Base-by-base conservation (phyloP, 2,329 filamentous ascomycete species). In the Ophiostoma piceae region DNA sequence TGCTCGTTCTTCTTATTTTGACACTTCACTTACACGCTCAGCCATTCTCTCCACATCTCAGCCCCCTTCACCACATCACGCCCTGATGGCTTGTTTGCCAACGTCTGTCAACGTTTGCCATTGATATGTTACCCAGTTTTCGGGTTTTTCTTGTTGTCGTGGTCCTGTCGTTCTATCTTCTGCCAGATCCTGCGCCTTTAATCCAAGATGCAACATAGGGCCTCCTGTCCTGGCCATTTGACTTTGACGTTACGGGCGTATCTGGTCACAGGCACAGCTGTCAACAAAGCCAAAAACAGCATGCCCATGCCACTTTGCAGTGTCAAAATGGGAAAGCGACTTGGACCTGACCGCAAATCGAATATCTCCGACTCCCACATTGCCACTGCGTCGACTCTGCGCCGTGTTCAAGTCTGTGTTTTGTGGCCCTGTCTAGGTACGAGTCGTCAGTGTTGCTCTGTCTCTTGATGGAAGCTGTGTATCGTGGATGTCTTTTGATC, bases 371-470 rank as follows among this genome's bases (percentile, higher is more conserved):
- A 62, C 57, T 19, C 12, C 26, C 32, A 19, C 6, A 62, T 14
- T 16, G 57, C 14, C 3, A 62, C 57, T 32, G 14, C 26, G n/a
- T 62, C 11, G 57, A 26, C 26, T 16, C 32, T 62, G 12, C 57
- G 57, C 26, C 57, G 57, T 62, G 57, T 29, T 57, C 26, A 26
- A 29, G 57, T 62, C 26, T 62, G 57, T 62, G 57, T 62, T 62
- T 14, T 32, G 57, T 62, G 57, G 57, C 9, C 26, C 12, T 62
- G 57, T 62, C 57, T 62, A 16, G 3, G 57, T 32, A 3, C 5
- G 22, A 26, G n/a, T 62, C 14, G 26, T 4, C 57, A 19, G 57
- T 62, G 57, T 32, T 32, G 57, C 57, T 62, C 5, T 62, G 57
- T 62, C 11, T 62, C 26, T 32, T 35, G 26, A 16, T 32, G 4